Evolutionary conservation across 2,329 filamentous ascomycete genomes (phyloP), one percentile per base, ranked within the genome.

Genomic region (Epichloe uncinata): DNA sequence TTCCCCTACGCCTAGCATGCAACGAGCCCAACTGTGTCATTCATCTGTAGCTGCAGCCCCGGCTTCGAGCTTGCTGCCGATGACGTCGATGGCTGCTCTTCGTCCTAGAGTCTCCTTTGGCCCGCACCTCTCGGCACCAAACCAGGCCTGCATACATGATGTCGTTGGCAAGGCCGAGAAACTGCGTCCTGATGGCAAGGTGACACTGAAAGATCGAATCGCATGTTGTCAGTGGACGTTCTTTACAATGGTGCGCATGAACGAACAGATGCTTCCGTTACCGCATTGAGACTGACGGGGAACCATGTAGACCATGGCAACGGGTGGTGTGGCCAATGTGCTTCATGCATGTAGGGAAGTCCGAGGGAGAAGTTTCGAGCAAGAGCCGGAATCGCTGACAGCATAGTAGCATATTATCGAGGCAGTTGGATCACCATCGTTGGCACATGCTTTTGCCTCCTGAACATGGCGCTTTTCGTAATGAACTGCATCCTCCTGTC

Each of bases 181-280:
- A 42, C 45, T 53, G 13, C 42, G 47, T 3, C 47, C 54, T 9
- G 47, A 36, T 1, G 60, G 53, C n/a, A 69, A 64, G 43, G 64
- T 75, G 43, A 64, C 72, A 15, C 57, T 78, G 45, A 66, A 69
- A 37, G 75, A 77, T 53, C 66, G 75, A 36, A 72, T 78, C 52
- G 69, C 68, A 40, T 78, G 73, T 52, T 72, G 73, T 54, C 70
- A 70, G 57, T 91, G 86, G 86, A 88, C 85, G 0, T 91, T 82
- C 74, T 91, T 89, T 59, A 87, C 85, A 20, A 75, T 75, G 50
- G 50, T 51, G 45, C 20, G 45, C 38, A 44, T 30, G 2, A 15
- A 30, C 4, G 18, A 35, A 22, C 30, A 12, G 22, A 33, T 13
- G 11, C 5, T 18, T 1, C n/a, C 40, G 30, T 8, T 20, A n/a